Base-by-base conservation (phyloP, 2,329 filamentous ascomycete species). In the Cadophora sp. region DNA sequence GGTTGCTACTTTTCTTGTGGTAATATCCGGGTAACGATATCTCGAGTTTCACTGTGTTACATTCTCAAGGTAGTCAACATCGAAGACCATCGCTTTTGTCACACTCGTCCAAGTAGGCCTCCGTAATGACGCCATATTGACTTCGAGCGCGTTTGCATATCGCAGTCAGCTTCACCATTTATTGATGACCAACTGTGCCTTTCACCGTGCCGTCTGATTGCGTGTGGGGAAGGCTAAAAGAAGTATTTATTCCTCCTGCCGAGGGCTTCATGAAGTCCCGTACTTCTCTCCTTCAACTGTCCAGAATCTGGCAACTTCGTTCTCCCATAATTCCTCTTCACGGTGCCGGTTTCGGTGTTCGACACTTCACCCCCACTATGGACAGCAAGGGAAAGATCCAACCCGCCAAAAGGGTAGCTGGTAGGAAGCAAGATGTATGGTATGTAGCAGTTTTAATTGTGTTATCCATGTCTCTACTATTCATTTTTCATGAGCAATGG, bases 391-490 rank as follows among this genome's bases (percentile, higher is more conserved):
- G 68, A 46, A 73, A 77, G 64, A 72, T 87, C 77, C 85, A 83
- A 77, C 86, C 86, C 4, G 86, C 86, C 24, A 79, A 77, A 29
- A 78, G 86, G 66, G 86, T 88, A 29, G 84, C 85, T 56, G 82
- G 82, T 22, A 83, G 83, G 78, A 81, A 79, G 75, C 84, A 87
- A 75, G 86, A 88, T 84, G 86, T 88, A 56, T 88, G 86, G 86
- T 86, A 78, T 70, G 76, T 73, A 27, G 46, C 19, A 58, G 16
- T 29, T 37, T 51, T 14, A 12, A 24, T 40, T 64, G 27, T 16
- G 4, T 64, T 60, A 26, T 37, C 29, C 9, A 14, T 60, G n/a
- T 43, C n/a, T 37, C 14, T 9, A 37, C 34, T 11, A 9, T 37
- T 34, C 3, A 12, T 4, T 31, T 2, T 34, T 26, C 14, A 29